These are phyloP conservation scores for Crithidia acanthocephali DNA, from an alignment of 208 protist genomes.

Conservation along the genomic window DNA sequence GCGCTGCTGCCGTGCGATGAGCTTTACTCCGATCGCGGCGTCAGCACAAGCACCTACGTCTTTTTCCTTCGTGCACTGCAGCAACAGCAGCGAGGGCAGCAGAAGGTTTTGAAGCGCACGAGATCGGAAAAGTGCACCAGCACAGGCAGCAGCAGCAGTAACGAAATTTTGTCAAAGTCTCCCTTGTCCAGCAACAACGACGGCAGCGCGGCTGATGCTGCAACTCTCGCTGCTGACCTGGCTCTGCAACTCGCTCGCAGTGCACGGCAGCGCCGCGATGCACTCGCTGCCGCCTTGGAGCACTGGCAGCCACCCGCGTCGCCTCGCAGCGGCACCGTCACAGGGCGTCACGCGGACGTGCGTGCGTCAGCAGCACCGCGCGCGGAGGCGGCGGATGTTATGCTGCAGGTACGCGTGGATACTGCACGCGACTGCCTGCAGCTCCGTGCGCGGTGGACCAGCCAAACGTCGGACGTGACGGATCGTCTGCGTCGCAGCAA, in stretches of 20 bases:
- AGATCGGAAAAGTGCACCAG: background rate
- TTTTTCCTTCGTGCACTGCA: slow-evolving; percentile 43
- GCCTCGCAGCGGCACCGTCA: background rate
- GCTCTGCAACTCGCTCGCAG: slow-evolving; percentile 20
- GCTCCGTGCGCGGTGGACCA: slow-evolving; percentile 22
- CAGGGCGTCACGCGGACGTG: background rate
- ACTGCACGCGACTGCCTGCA: slow-evolving; percentile 24
- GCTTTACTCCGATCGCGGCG: slow-evolving; percentile 46
- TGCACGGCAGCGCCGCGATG: slow-evolving; percentile 14
- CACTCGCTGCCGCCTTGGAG: slow-evolving; percentile 3
- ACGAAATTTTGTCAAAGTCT: background rate
- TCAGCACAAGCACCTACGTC: slow-evolving; percentile 55
- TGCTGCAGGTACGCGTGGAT: slow-evolving; percentile 34
- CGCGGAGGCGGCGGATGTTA: background rate
- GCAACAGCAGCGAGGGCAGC: background rate
- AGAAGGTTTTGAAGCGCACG: background rate
- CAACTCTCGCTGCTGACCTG: background rate
- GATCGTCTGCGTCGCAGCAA: background rate
- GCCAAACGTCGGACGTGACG: background rate
- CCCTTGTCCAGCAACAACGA: background rate
- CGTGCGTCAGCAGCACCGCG: background rate
- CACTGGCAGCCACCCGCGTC: background rate
- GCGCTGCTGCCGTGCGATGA: slow-evolving; percentile 69
- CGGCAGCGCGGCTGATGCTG: background rate
- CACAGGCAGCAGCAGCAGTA: background rate